phyloP scores from a whole-genome alignment of 2,329 filamentous ascomycete genomes.

The Dactylonectria macrodidyma region DNA sequence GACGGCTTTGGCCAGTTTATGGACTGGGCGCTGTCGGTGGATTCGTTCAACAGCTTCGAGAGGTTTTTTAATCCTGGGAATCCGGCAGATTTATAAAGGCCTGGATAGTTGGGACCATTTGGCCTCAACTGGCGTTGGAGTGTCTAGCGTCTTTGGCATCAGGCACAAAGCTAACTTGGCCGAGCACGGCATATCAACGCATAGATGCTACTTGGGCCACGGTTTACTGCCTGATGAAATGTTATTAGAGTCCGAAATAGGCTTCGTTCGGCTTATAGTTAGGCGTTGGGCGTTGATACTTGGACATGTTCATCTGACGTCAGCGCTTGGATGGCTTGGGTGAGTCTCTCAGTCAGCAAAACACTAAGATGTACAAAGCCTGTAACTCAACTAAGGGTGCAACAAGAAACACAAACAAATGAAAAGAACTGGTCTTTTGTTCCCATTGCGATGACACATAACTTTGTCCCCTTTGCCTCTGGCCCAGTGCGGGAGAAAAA shows the following conservation, averaged over 20 bases:
- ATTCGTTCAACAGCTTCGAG: constrained; percentile 47
- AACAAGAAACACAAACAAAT: neutral
- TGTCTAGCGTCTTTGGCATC: no score
- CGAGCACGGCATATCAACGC: no score
- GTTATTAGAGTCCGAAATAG: neutral
- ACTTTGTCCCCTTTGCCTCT: neutral
- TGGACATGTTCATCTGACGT: neutral
- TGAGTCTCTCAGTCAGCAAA: neutral
- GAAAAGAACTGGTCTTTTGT: neutral
- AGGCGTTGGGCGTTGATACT: neutral
- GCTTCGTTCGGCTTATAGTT: neutral
- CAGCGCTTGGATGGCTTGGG: neutral
- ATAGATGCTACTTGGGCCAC: no score
- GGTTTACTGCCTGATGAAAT: neutral
- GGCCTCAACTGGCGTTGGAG: no score
- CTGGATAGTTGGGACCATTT: constrained; percentile 27
- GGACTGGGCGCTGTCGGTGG: constrained; percentile 48
- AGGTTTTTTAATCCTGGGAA: constrained; percentile 38
- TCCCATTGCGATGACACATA: neutral
- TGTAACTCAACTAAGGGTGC: neutral
- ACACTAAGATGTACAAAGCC: neutral
- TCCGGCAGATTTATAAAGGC: constrained; percentile 5
- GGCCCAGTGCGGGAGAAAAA: neutral
- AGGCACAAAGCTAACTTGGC: no score
- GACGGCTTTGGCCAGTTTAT: constrained; percentile 43